phyloP scores from a whole-genome alignment of 352 stramenopile species.

The Phytopythium mirpurense region DNA sequence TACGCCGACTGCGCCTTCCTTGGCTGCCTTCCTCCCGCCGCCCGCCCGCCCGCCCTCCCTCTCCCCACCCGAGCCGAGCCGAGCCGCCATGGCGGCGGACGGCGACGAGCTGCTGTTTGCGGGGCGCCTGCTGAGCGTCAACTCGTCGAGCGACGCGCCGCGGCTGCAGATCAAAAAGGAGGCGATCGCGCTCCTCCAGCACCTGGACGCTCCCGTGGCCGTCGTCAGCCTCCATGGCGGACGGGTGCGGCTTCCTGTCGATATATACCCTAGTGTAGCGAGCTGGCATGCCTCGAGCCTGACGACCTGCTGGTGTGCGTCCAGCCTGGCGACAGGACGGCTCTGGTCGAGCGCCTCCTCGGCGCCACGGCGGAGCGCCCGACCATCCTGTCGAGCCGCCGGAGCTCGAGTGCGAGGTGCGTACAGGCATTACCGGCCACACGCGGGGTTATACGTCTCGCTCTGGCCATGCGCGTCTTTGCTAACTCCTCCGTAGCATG shows the following conservation, averaged over 20 bases:
- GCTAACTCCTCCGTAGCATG: background rate
- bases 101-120: conserved; percentile 53
- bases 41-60: background rate
- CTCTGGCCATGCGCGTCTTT: background rate
- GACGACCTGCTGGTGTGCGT: background rate
- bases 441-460: background rate
- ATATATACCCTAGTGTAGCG: too few species aligned
- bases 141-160: conserved; percentile 17
- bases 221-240: conserved; percentile 66
- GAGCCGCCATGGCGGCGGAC: background rate
- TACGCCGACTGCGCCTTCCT: too few species aligned
- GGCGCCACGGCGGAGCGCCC: background rate
- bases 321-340: conserved; percentile 2
- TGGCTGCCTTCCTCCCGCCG: background rate
- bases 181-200: conserved; percentile 68
- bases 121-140: conserved; percentile 53
- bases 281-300: background rate
- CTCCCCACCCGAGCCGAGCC: background rate
- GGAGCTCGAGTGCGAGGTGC: conserved; percentile 1
- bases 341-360: conserved; percentile 1
- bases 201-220: conserved; percentile 53
- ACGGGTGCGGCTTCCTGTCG: conserved; percentile 20
- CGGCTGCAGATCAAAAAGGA: conserved; percentile 69
- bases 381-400: background rate
- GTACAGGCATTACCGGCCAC: background rate